Percentiles rank a stretch among this genome's conserved stretches.
These are phyloP conservation scores for Diaporthe caulivora DNA, from an alignment of 2,329 filamentous ascomycete species.

Conservation along the genomic window DNA sequence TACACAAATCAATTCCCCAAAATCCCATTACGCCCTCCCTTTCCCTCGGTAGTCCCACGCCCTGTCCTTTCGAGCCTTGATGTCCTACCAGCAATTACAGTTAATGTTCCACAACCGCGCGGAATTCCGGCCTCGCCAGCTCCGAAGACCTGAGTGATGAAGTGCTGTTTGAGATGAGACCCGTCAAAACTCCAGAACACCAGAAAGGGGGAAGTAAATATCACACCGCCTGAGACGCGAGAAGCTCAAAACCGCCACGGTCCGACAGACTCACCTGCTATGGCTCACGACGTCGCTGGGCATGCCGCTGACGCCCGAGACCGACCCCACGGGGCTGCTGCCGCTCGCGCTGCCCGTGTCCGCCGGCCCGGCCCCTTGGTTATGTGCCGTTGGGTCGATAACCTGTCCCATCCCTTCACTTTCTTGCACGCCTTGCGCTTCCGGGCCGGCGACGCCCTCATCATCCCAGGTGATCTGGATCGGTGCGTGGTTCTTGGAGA, in stretches of 20 bases:
- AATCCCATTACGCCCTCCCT: not conserved
- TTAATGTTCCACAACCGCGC: slow-evolving; percentile 8
- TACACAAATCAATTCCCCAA: not conserved
- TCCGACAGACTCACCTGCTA: slow-evolving; percentile 32
- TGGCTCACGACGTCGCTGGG: slow-evolving; percentile 29
- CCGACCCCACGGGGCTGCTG: slow-evolving; percentile 34
- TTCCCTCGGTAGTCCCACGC: not conserved
- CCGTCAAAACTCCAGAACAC: slow-evolving; percentile 18
- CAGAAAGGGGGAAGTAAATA: not conserved
- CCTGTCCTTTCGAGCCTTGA: not conserved
- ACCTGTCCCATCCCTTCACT: not conserved
- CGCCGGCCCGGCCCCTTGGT: not conserved
- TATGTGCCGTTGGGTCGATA: not conserved
- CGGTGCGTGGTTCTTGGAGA: slow-evolving; percentile 54
- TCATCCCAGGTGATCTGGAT: slow-evolving; percentile 52
- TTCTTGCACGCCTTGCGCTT: not conserved
- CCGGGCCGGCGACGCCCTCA: slow-evolving; percentile 39
- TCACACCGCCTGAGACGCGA: not conserved
- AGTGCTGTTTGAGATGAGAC: not conserved
- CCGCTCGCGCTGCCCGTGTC: slow-evolving; percentile 33
- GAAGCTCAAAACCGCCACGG: not conserved
- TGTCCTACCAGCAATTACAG: not conserved
- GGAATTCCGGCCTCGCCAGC: slow-evolving; percentile 16
- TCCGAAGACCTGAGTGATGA: slow-evolving; percentile 23
- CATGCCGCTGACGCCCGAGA: slow-evolving; percentile 36